phyloP scores from a whole-genome alignment of 768 basidiomycete genomes.

The Phylloporus sp. region DNA sequence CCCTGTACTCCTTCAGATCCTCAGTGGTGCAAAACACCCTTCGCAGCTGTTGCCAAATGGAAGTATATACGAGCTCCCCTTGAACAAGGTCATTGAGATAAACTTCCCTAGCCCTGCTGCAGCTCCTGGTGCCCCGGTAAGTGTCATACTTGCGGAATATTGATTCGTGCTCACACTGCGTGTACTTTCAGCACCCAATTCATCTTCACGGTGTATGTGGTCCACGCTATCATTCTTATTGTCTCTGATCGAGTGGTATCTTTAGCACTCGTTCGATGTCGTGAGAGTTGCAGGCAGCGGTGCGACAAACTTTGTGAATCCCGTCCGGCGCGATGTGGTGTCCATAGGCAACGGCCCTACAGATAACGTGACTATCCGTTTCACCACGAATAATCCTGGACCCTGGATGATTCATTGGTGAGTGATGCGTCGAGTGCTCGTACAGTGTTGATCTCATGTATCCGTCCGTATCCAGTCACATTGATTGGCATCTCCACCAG shows the following conservation, averaged over 20 bases:
- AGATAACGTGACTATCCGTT: slow-evolving; percentile 51
- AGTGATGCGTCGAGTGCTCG: not conserved
- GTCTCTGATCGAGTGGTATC: not conserved
- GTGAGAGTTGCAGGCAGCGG: slow-evolving; percentile 26
- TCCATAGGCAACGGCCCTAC: slow-evolving; percentile 19
- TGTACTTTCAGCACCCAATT: slow-evolving; percentile 26
- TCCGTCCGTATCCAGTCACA: slow-evolving; percentile 10
- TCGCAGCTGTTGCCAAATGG: slow-evolving; percentile 44
- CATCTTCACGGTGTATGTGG: slow-evolving; percentile 35
- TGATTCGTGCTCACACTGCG: not conserved
- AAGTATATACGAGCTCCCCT: slow-evolving; percentile 41
- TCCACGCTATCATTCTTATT: not conserved
- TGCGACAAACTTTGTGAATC: slow-evolving; percentile 32
- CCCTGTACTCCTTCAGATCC: slow-evolving; percentile 52
- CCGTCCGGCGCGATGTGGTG: slow-evolving; percentile 29
- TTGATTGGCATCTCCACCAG: slow-evolving; percentile 18
- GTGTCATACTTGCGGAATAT: not conserved
- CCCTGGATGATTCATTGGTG: slow-evolving; percentile 47
- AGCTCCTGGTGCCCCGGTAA: slow-evolving; percentile 22
- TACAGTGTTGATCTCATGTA: not conserved
- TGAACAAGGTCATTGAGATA: slow-evolving; percentile 42
- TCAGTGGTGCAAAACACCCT: slow-evolving; percentile 44
- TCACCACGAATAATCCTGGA: slow-evolving; percentile 60
- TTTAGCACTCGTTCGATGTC: slow-evolving; percentile 32
- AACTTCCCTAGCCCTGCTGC: slow-evolving; percentile 35